Conservation (phyloP, 176 grass and related monocot genomes). For the Metroxylon sagu region DNA sequence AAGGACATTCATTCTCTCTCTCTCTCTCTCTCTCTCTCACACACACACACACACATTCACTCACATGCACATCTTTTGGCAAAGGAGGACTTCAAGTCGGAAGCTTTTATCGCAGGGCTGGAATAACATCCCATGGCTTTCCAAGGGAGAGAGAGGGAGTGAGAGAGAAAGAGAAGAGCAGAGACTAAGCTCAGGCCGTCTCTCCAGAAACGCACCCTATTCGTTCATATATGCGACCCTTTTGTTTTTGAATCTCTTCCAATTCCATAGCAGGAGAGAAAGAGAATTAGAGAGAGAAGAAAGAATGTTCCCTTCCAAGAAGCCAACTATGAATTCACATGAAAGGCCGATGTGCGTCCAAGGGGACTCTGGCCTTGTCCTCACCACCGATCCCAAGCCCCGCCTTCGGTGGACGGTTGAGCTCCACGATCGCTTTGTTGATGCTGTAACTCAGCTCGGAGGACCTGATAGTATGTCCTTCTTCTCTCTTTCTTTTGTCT, state of each 20-base stretch:
- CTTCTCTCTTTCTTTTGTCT: background rate
- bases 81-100: constrained; percentile 22
- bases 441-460: constrained; percentile 92
- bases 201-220: constrained; percentile 13
- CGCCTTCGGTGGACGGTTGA: constrained; percentile 97
- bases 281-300: constrained; percentile 10
- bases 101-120: background rate
- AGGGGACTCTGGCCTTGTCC: constrained; percentile 71
- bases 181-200: background rate
- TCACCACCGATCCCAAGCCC: constrained; percentile 90
- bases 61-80: background rate
- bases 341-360: constrained; percentile 60
- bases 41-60: constrained; percentile 11
- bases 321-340: constrained; percentile 50
- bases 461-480: constrained; percentile 68
- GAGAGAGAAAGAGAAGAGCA: constrained; percentile 11
- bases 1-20: background rate
- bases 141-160: background rate
- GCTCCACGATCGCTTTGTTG: constrained; percentile 98
- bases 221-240: constrained; percentile 3
- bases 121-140: constrained; percentile 6
- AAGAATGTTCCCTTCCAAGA: constrained; percentile 94
- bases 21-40: background rate
- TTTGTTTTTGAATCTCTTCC: constrained; percentile 25
- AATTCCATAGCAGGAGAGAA: constrained; percentile 6